These are phyloP conservation scores for Chaetomiaceae sp. DNA, from an alignment of 2,329 filamentous ascomycete genomes.

Conservation along the genomic window DNA sequence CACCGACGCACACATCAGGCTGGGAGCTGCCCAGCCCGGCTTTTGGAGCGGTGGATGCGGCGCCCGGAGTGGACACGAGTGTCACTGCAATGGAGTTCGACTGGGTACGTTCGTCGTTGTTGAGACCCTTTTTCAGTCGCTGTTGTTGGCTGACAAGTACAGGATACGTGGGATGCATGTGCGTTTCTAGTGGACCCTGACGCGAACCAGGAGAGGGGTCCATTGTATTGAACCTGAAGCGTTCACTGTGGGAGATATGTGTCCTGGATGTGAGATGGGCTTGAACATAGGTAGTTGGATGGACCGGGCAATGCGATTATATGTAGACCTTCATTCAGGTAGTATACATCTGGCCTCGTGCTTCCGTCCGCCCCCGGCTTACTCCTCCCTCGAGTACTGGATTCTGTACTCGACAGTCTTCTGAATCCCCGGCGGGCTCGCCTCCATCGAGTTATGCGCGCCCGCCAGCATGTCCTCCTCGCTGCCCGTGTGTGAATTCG, in stretches of 20 bases:
- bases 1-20: not conserved
- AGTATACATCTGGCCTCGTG: no score
- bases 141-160: not conserved
- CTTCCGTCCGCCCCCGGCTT: no score
- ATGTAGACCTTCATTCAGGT: no score
- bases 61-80: not conserved
- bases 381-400: not conserved
- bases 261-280: no score
- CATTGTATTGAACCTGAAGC: not conserved
- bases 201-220: not conserved
- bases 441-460: not conserved
- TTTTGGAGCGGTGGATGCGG: not conserved
- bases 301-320: no score
- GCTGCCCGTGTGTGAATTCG: not conserved
- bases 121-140: no score
- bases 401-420: slow-evolving; percentile 3
- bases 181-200: not conserved
- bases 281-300: no score
- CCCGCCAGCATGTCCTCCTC: slow-evolving; percentile 1
- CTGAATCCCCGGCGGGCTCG: not conserved
- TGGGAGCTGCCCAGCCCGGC: not conserved
- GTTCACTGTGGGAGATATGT: no score
- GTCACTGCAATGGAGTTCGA: not conserved
- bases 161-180: not conserved
- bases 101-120: not conserved